These are phyloP conservation scores for Megacollybia marginata DNA, from an alignment of 768 basidiomycete species.

Conservation along the genomic window DNA sequence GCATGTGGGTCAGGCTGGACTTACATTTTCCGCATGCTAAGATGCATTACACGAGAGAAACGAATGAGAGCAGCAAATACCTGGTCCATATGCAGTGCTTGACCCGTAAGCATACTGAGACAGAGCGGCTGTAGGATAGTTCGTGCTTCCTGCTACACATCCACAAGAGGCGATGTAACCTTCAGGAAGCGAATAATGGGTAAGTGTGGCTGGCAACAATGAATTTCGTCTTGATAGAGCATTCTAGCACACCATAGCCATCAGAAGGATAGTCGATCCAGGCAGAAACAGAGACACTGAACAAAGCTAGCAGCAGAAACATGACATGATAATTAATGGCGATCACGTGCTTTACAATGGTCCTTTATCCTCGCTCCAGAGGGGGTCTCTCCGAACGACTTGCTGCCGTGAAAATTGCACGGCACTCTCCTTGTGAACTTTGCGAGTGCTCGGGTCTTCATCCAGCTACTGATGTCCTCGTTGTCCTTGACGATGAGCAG, in stretches of 20 bases:
- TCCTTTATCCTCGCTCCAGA: background rate
- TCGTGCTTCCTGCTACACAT: conserved; percentile 57
- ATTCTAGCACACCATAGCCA: conserved; percentile 56
- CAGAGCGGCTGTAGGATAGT: conserved; percentile 73
- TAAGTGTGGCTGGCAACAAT: background rate
- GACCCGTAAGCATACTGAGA: conserved; percentile 70
- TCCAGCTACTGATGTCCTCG: conserved; percentile 49
- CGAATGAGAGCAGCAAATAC: no score
- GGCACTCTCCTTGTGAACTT: conserved; percentile 64
- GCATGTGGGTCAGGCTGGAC: no score
- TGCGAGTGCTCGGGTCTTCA: conserved; percentile 70
- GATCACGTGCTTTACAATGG: background rate
- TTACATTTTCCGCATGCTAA: no score
- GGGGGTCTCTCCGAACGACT: conserved; percentile 16
- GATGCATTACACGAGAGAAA: no score
- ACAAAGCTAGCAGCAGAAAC: background rate
- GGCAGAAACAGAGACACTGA: background rate
- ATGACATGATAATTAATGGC: background rate
- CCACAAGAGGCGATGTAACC: conserved; percentile 70
- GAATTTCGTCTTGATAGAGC: conserved; percentile 56
- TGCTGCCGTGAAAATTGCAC: conserved; percentile 70
- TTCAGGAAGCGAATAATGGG: conserved; percentile 28
- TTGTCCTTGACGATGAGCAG: conserved; percentile 52
- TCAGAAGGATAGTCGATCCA: conserved; percentile 62
- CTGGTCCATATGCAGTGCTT: no score